Percentiles rank a stretch among this genome's conserved stretches.
Evolutionary conservation across 441 rosid species (phyloP).

Genomic region (Pelargonium fulgidum): DNA sequence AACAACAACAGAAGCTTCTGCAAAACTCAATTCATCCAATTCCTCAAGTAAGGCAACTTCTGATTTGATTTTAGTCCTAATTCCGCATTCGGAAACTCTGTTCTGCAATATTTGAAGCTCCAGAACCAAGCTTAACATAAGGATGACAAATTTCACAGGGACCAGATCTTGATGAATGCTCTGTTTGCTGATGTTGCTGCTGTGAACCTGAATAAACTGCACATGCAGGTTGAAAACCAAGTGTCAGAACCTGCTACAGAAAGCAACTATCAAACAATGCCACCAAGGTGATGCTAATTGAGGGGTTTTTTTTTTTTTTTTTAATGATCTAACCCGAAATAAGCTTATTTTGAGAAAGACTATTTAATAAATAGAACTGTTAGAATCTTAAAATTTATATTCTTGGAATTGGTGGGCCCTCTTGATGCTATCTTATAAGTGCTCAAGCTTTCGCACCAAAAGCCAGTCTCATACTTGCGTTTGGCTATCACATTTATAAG

Average conservation of each 20-base stretch:
- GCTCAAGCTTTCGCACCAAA: too few relatives aligned
- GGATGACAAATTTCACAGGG: constrained; percentile 58
- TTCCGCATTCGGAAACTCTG: constrained; percentile 33
- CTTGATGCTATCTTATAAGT: background rate
- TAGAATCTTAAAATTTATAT: too few relatives aligned
- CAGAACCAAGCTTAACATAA: constrained; percentile 44
- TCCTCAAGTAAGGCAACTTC: constrained; percentile 30
- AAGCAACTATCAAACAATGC: constrained; percentile 2
- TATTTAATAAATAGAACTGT: background rate
- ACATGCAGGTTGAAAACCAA: constrained; percentile 18
- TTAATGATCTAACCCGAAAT: background rate
- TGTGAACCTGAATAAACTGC: constrained; percentile 57
- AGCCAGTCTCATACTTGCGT: background rate
- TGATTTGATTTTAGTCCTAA: constrained; percentile 26
- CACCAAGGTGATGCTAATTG: background rate
- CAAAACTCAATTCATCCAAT: constrained; percentile 28
- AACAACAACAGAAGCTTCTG: constrained; percentile 30
- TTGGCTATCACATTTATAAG: background rate
- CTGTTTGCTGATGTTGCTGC: constrained; percentile 40
- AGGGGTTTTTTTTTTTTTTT: too few relatives aligned
- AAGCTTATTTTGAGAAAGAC: background rate
- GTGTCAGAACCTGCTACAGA: constrained; percentile 9
- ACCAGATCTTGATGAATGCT: constrained; percentile 34
- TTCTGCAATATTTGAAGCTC: constrained; percentile 62
- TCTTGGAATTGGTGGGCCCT: background rate